Evolutionary conservation across 352 stramenopile species (phyloP).

Genomic region (Saprolegnia parasitica): DNA sequence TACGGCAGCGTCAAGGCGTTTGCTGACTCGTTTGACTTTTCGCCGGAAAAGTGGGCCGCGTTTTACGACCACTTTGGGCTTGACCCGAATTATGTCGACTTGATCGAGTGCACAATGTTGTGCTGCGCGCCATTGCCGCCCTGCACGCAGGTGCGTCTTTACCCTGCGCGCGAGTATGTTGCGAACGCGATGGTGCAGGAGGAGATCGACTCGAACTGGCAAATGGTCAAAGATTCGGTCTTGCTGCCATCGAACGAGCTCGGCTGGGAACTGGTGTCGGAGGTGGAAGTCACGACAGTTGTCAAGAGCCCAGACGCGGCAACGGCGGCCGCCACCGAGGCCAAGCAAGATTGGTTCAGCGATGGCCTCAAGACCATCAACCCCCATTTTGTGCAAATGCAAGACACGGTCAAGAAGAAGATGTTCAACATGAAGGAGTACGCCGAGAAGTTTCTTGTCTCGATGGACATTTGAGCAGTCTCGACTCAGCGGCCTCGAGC

Average conservation of each 20-base stretch:
- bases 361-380: not conserved
- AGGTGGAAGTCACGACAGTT: conserved; percentile 26
- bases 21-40: conserved; percentile 82
- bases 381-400: conserved; percentile 9
- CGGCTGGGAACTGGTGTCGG: conserved; percentile 73
- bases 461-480: not conserved
- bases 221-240: conserved; percentile 61
- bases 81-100: conserved; percentile 30
- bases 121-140: conserved; percentile 51
- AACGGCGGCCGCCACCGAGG: not conserved
- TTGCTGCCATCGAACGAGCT: conserved; percentile 38
- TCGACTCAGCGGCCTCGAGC: too few species aligned
- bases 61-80: conserved; percentile 52
- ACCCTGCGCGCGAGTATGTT: too few species aligned
- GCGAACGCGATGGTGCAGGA: conserved; percentile 34
- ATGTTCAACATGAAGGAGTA: conserved; percentile 28
- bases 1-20: conserved; percentile 82
- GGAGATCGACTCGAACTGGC: conserved; percentile 81
- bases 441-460: conserved; percentile 25
- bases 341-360: not conserved
- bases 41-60: conserved; percentile 68
- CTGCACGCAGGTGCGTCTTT: conserved; percentile 23
- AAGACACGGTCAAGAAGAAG: conserved; percentile 26
- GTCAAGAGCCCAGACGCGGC: not conserved
- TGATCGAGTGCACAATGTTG: conserved; percentile 43